Conservation (phyloP, 495 filamentous ascomycete species). For the Aspergillus sclerotioniger region DNA sequence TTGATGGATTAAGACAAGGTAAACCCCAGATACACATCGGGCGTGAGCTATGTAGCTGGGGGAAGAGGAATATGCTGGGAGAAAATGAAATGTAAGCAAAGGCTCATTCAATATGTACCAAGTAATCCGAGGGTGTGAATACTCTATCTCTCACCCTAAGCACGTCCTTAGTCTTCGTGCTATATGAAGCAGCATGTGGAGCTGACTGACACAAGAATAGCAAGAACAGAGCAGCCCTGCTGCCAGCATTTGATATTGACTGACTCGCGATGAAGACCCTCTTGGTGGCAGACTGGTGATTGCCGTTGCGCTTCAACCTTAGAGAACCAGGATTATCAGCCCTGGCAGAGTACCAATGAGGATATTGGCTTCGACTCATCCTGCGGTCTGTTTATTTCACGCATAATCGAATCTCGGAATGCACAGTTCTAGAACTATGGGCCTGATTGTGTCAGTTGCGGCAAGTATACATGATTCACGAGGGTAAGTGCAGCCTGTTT, state of each 20-base stretch:
- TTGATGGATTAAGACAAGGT: background rate
- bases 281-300: background rate
- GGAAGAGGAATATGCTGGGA: slow-evolving; percentile 14
- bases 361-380: background rate
- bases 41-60: background rate
- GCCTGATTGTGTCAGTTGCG: background rate
- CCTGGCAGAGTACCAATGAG: background rate
- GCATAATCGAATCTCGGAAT: background rate
- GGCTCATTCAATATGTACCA: slow-evolving; percentile 8
- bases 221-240: no score
- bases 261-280: background rate
- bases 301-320: background rate
- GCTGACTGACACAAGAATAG: background rate
- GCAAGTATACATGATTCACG: background rate
- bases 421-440: background rate
- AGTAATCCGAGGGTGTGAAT: background rate
- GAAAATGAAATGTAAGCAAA: background rate
- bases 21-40: background rate
- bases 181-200: slow-evolving; percentile 1
- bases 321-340: background rate
- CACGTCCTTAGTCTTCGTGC: background rate
- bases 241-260: background rate
- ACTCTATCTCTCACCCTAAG: background rate
- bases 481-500: background rate
- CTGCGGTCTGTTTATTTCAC: background rate